Evolutionary conservation across 176 grass and related monocot species (phyloP).

Genomic region (Musa itinerans): DNA sequence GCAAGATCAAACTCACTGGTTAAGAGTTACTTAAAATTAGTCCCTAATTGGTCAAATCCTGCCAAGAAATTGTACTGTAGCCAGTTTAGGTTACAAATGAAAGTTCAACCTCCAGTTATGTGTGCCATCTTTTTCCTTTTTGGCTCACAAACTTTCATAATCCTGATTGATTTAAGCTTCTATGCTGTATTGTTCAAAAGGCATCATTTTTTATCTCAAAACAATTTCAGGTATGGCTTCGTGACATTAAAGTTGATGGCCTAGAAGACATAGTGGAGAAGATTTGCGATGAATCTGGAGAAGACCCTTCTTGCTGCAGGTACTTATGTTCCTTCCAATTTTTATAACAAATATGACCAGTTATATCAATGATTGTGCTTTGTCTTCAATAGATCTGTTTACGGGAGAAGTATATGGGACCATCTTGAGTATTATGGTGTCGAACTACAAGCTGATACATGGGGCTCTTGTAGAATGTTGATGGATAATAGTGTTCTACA

Average conservation of each 20-base stretch:
- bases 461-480: constrained; percentile 14
- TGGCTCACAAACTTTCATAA: too few relatives aligned
- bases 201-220: neutral
- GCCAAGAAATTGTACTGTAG: too few relatives aligned
- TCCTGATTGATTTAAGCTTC: neutral
- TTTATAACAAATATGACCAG: neutral
- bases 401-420: constrained; percentile 1
- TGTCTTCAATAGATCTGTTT: constrained; percentile 3
- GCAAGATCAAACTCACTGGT: too few relatives aligned
- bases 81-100: too few relatives aligned
- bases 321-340: constrained; percentile 7
- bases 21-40: too few relatives aligned
- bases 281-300: constrained; percentile 72
- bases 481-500: neutral
- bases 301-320: constrained; percentile 85
- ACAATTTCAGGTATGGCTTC: constrained; percentile 66
- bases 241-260: constrained; percentile 21
- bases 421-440: constrained; percentile 10
- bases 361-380: neutral
- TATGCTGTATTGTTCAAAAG: neutral
- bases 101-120: too few relatives aligned
- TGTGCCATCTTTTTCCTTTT: too few relatives aligned
- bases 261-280: constrained; percentile 25
- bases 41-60: too few relatives aligned
- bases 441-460: constrained; percentile 2